phyloP scores from a whole-genome alignment of 441 rosid species.

The Gossypium trilobum region DNA sequence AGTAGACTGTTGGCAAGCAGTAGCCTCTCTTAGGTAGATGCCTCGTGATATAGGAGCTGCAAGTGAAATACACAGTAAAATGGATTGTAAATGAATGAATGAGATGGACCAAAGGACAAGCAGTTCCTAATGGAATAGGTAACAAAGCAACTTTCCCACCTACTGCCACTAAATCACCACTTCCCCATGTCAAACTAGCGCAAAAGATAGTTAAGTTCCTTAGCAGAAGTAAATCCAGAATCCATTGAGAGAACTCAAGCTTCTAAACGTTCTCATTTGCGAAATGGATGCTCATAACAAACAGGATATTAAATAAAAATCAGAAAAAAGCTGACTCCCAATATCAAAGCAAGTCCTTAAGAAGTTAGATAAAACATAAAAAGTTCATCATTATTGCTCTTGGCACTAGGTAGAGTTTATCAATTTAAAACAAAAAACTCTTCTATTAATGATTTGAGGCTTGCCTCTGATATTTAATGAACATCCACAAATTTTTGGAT shows the following conservation, averaged over 20 bases:
- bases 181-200: not conserved
- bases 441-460: not conserved
- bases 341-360: not conserved
- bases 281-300: not conserved
- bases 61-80: slow-evolving; percentile 18
- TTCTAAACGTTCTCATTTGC: not conserved
- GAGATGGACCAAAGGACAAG: not conserved
- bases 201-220: not conserved
- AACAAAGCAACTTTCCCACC: not conserved
- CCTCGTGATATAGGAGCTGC: slow-evolving; percentile 82
- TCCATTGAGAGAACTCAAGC: not conserved
- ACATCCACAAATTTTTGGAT: not conserved
- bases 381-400: not conserved
- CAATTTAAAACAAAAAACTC: not conserved
- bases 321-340: not conserved
- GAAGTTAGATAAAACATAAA: not conserved
- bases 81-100: not conserved
- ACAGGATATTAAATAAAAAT: not conserved
- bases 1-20: slow-evolving; percentile 57
- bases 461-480: not conserved
- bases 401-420: not conserved
- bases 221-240: not conserved
- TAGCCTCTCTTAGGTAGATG: slow-evolving; percentile 80
- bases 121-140: not conserved
- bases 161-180: not conserved